Percentiles rank a stretch among this genome's conserved stretches.
Conservation (phyloP, 78 protist genomes). For the Dictyostelium intermedium region DNA sequence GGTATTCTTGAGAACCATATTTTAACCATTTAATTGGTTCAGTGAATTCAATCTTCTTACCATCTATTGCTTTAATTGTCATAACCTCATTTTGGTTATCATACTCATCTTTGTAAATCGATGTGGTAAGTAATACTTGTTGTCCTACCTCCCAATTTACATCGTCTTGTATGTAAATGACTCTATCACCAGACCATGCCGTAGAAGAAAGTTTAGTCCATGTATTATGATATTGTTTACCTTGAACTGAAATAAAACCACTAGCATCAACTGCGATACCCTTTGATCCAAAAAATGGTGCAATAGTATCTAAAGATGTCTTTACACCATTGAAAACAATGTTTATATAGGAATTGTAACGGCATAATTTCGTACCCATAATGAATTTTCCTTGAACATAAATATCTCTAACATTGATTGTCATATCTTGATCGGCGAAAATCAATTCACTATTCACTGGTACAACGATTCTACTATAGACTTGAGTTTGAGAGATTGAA, state of each 20-base stretch:
- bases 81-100: constrained; percentile 77
- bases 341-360: constrained; percentile 10
- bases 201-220: constrained; percentile 81
- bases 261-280: constrained; percentile 63
- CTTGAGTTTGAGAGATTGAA: neutral
- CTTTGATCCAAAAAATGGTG: constrained; percentile 25
- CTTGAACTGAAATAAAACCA: constrained; percentile 58
- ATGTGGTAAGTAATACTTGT: constrained; percentile 79
- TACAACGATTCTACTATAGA: constrained; percentile 27
- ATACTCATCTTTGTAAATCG: constrained; percentile 20
- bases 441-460: constrained; percentile 25
- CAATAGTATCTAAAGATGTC: neutral
- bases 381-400: constrained; percentile 35
- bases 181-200: constrained; percentile 40
- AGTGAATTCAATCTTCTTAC: neutral
- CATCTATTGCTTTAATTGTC: constrained; percentile 45
- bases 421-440: constrained; percentile 24
- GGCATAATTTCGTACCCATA: constrained; percentile 54
- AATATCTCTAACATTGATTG: constrained; percentile 21
- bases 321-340: constrained; percentile 37
- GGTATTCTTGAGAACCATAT: constrained; percentile 80
- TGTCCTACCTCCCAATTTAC: constrained; percentile 85
- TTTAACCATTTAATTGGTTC: constrained; percentile 57
- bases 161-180: constrained; percentile 51
- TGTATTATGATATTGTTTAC: constrained; percentile 76